phyloP scores from a whole-genome alignment of 306 rosid genomes.

The Quercus cerris region DNA sequence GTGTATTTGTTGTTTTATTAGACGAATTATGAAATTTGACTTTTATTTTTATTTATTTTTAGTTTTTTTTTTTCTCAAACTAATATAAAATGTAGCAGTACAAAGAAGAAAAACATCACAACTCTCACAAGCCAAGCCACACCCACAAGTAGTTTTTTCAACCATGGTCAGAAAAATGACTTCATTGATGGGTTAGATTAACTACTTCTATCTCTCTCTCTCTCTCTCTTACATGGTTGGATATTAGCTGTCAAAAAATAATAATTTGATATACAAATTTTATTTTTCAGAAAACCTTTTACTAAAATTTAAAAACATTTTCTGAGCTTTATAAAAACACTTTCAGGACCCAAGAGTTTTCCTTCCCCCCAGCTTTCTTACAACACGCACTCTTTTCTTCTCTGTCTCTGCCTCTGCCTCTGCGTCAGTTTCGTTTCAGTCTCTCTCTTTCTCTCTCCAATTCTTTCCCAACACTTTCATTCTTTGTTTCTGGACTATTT shows the following conservation, averaged over 20 bases:
- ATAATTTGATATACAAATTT: slow-evolving; percentile 3
- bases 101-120: too few relatives aligned
- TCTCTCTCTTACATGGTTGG: slow-evolving; percentile 40
- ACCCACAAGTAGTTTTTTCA: not conserved
- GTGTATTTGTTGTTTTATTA: too few relatives aligned
- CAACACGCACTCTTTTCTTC: not conserved
- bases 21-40: not conserved
- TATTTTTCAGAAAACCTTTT: slow-evolving; percentile 13
- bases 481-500: not conserved
- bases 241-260: slow-evolving; percentile 79
- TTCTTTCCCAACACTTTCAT: not conserved
- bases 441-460: not conserved
- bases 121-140: not conserved
- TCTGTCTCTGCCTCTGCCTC: not conserved
- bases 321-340: slow-evolving; percentile 42
- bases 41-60: not conserved
- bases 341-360: slow-evolving; percentile 4
- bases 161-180: slow-evolving; percentile 28
- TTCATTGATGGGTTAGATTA: slow-evolving; percentile 10
- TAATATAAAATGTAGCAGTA: too few relatives aligned
- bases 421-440: not conserved
- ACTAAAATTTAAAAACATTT: slow-evolving; percentile 6
- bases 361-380: not conserved
- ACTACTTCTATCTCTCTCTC: not conserved
- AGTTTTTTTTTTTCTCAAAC: too few relatives aligned